Conservation (phyloP, 169 alveolate genomes). For the Ichthyophthirius multifiliis region DNA sequence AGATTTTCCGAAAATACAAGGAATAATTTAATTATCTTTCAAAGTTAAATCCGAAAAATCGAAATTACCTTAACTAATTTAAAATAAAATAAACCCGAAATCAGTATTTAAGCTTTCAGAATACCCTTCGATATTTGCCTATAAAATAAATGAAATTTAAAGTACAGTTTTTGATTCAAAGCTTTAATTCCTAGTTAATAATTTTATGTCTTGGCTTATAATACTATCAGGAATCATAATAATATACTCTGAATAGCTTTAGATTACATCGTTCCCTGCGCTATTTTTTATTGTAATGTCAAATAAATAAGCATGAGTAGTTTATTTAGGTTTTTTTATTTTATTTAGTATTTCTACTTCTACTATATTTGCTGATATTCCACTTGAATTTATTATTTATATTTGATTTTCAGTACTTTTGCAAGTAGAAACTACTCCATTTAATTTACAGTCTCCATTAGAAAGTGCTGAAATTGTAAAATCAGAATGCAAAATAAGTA, state of each 20-base stretch:
- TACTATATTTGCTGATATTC: not conserved
- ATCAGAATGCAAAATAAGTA: too few species aligned
- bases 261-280: not conserved
- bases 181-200: not conserved
- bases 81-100: not conserved
- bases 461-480: too few species aligned
- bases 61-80: not conserved
- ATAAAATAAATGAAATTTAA: not conserved
- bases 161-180: not conserved
- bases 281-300: not conserved
- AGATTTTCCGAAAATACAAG: not conserved
- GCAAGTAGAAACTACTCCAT: not conserved
- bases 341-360: not conserved
- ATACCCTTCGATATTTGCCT: not conserved
- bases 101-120: too few species aligned
- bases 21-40: not conserved
- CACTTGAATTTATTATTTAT: not conserved
- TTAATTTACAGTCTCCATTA: not conserved
- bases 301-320: not conserved
- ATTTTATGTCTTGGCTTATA: not conserved
- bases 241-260: not conserved
- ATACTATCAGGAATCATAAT: not conserved
- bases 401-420: not conserved
- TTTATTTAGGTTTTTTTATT: not conserved
- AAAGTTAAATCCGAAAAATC: not conserved